Evolutionary conservation across 2,329 filamentous ascomycete genomes (phyloP), one percentile per base, ranked within the genome.

Genomic region (Trichoderma harzianum): DNA sequence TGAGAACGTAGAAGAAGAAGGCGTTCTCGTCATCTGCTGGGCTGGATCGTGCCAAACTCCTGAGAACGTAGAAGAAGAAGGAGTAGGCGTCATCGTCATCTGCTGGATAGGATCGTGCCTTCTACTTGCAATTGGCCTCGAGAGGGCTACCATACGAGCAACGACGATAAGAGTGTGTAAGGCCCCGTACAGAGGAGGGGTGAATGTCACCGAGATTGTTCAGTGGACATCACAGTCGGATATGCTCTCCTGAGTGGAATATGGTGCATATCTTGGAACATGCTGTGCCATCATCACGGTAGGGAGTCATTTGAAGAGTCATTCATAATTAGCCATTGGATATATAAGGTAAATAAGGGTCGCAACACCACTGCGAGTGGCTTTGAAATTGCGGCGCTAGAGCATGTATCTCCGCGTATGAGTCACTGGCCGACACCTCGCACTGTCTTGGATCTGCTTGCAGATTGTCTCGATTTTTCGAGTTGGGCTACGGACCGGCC

Each of bases 351-450:
- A 57, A 12, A 32, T 18, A 24, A 47, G n/a, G 47, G 28, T 16
- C 8, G 66, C 39, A 36, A 4, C 16, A 14, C n/a, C 6, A 4
- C 32, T 36, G 5, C 10, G 12, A 61, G 30, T 34, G 28, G 66
- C 53, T 12, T 51, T n/a, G 26, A 26, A 36, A 61, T 28, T 18
- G 43, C 60, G 60, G 60, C 68, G 26, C 60, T 57, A 64, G 32
- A 55, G n/a, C 26, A 12, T 24, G 43, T 16, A 5, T 51, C n/a
- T 43, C 34, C 24, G 18, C 18, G 11, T 16, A 26, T 70, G 68
- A 70, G 68, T 70, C 68, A 70, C 68, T 70, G 58, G 60, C 68
- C 68, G 68, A 64, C 47, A 12, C 58, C 18, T 21, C 32, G 16
- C 62, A 18, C 39, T 51, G 67, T n/a, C 14, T 34, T 28, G 32